Evolutionary conservation across 1,139 yeast genomes (phyloP).

Genomic region (Magnusiomyces suaveolens): DNA sequence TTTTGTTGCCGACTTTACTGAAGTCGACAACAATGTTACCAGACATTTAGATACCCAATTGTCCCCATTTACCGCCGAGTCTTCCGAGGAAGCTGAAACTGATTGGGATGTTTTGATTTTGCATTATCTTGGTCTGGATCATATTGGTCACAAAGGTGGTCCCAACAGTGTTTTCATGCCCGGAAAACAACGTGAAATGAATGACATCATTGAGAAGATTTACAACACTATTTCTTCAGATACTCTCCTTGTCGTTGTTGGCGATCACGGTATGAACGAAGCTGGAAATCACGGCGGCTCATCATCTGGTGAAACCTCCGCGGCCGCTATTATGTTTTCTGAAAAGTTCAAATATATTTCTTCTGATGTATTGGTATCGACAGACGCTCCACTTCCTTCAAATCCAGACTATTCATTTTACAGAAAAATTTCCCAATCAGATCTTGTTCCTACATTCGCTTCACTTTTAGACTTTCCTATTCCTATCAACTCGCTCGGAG

Average conservation of each 20-base stretch:
- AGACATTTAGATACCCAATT: constrained; percentile 64
- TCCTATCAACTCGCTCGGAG: constrained; percentile 79
- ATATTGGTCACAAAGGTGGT: constrained; percentile 96
- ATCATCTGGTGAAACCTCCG: constrained; percentile 79
- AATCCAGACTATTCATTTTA: constrained; percentile 45
- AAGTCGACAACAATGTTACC: constrained; percentile 88
- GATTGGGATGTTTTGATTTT: constrained; percentile 80
- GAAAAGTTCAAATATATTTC: constrained; percentile 38
- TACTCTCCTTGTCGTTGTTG: constrained; percentile 68
- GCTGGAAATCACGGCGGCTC: constrained; percentile 96
- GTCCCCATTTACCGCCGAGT: constrained; percentile 14
- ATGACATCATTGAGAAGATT: constrained; percentile 46
- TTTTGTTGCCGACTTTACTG: constrained; percentile 87
- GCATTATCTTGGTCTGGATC: constrained; percentile 90
- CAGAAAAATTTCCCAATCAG: constrained; percentile 60
- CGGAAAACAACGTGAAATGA: constrained; percentile 79
- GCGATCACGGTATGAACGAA: constrained; percentile 90
- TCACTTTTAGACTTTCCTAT: constrained; percentile 67
- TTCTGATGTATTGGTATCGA: constrained; percentile 1
- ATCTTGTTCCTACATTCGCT: constrained; percentile 77
- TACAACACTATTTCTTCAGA: constrained; percentile 44
- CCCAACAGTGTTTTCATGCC: constrained; percentile 74
- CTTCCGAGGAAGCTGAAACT: constrained; percentile 11
- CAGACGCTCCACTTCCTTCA: constrained; percentile 36
- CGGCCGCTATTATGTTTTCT: constrained; percentile 66